Percentiles rank a stretch among this genome's conserved stretches.
Evolutionary conservation across 257 asterid genomes (phyloP).

Genomic region (Asclepias syriaca): DNA sequence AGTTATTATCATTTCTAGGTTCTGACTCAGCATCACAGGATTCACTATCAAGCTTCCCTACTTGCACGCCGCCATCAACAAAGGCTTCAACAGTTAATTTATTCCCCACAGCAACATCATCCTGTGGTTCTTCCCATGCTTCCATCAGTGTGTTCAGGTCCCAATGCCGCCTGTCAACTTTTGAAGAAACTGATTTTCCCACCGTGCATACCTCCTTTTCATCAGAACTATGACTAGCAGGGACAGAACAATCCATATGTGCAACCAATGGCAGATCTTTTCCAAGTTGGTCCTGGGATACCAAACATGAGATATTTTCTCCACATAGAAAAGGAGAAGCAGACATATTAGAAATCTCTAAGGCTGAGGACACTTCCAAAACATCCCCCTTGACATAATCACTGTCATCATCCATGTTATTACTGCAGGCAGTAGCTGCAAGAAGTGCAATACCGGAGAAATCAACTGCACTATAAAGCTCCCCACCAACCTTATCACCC

Average conservation of each 20-base stretch:
- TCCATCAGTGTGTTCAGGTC: constrained; percentile 74
- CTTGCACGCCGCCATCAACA: constrained; percentile 16
- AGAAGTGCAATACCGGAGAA: constrained; percentile 84
- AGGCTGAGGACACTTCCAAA: constrained; percentile 9
- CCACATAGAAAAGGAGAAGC: constrained; percentile 19
- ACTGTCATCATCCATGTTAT: constrained; percentile 33
- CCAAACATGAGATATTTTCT: constrained; percentile 19
- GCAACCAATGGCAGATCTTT: constrained; percentile 22
- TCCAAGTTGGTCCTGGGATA: constrained; percentile 19
- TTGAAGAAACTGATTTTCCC: constrained; percentile 26
- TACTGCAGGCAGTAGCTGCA: constrained; percentile 66
- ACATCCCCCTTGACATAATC: constrained; percentile 33
- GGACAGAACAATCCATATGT: constrained; percentile 16
- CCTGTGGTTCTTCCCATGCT: constrained; percentile 66
- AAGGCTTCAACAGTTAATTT: constrained; percentile 13
- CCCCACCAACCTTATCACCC: constrained; percentile 17
- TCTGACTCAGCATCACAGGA: constrained; percentile 8
- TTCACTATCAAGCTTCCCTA: constrained; percentile 22
- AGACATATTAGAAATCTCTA: constrained; percentile 5
- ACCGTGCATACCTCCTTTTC: constrained; percentile 27
- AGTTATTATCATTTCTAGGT: constrained; percentile 2
- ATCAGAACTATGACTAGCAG: constrained; percentile 24
- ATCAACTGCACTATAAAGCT: constrained; percentile 36
- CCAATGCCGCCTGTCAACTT: constrained; percentile 68
- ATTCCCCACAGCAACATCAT: background rate